Conservation (phyloP, 352 stramenopile genomes). For the Pythium aquatile region DNA sequence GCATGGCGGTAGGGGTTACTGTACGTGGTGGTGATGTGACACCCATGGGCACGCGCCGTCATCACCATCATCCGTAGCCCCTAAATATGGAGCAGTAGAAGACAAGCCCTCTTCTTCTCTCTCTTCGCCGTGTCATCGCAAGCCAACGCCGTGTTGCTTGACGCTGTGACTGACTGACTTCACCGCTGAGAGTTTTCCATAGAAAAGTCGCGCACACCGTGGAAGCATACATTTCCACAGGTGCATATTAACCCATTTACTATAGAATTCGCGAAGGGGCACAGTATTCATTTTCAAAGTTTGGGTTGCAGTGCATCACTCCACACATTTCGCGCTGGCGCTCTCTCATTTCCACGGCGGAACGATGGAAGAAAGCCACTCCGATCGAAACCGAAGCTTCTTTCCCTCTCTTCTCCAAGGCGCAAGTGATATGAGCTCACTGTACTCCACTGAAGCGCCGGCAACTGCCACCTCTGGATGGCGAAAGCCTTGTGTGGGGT, state of each 20-base stretch:
- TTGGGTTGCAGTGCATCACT: neutral
- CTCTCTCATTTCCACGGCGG: neutral
- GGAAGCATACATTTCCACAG: neutral
- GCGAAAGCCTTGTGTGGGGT: neutral
- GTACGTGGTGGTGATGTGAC: neutral
- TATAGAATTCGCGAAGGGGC: neutral
- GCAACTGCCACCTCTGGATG: conserved; percentile 6
- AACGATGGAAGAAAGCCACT: conserved; percentile 10
- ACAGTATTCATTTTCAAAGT: neutral
- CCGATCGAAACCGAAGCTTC: neutral
- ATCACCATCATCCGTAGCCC: neutral
- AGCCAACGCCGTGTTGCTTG: neutral
- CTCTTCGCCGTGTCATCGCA: neutral
- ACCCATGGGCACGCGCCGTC: neutral
- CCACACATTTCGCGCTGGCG: conserved; percentile 6
- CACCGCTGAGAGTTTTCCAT: conserved; percentile 3
- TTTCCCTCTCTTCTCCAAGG: neutral
- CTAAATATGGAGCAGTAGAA: neutral
- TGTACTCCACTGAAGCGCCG: neutral
- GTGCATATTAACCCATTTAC: neutral
- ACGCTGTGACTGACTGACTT: conserved; percentile 3
- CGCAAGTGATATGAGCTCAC: neutral
- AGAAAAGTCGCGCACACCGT: conserved; percentile 2
- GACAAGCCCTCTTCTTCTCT: neutral
- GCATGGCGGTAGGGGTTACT: neutral